Base-by-base conservation (phyloP, 2,329 filamentous ascomycete genomes). In the Trichoderma simmonsii region DNA sequence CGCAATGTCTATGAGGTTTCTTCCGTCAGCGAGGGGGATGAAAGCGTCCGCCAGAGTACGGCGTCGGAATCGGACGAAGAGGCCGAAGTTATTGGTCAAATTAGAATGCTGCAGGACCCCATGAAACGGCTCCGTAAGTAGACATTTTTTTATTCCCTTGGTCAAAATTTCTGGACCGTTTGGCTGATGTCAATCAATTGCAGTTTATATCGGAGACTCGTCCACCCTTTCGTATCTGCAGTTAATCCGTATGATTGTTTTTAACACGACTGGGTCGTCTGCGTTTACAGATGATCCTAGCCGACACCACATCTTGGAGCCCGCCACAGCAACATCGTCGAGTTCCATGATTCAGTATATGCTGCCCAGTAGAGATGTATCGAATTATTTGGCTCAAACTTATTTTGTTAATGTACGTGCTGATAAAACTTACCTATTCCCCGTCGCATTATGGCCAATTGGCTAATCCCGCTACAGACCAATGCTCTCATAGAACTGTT, bases 181-280 rank as follows among this genome's bases (percentile, higher is more conserved):
- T 77, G 57, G 77, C 72, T 72, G 54, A 66, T 2, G 5, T 24
- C 24, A 24, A n/a, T 21, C 51, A 30, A 39, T 72, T 34, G 1
- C 36, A 88, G 87, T 89, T 28, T 91, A 90, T 73, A 83, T 90
- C 73, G 89, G 89, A n/a, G 87, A 90, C 74, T 88, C 89, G 2
- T 88, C 88, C 1, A 88, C 87, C 0, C 80, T 91, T 6, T 89
- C 89, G 0, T 90, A 88, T 75, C 80, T 91, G 3, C 87, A 90
- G 71, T 81, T 89, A 59, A 85, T 91, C 21, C 86, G 89, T 11
- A 86, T 87, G 80, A 86, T 90, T 74, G 88, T 91, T 5, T 86
- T 88, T 74, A 86, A 81, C 9, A 83, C 84, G 34, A 83, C 83
- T 21, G 89, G 89, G 0, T 77, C 81, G 0, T 90, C 88, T 4